Evolutionary conservation across 2,329 filamentous ascomycete species (phyloP).

Genomic region (Xylariaceae sp.): DNA sequence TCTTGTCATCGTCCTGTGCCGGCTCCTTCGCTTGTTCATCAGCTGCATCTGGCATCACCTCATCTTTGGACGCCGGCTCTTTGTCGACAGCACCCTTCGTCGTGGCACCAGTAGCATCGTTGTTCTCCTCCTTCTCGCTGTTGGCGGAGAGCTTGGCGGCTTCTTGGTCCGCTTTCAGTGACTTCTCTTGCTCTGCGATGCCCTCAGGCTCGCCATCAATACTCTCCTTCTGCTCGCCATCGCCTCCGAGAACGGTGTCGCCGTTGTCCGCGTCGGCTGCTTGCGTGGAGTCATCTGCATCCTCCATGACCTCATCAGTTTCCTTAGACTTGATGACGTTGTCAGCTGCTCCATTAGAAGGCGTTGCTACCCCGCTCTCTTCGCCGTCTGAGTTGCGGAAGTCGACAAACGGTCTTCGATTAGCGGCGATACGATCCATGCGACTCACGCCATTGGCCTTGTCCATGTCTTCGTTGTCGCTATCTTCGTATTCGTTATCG

Average conservation of each 20-base stretch:
- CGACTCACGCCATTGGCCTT: slow-evolving; percentile 63
- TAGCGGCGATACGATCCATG: slow-evolving; percentile 49
- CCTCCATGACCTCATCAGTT: slow-evolving; percentile 42
- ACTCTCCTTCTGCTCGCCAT: slow-evolving; percentile 21
- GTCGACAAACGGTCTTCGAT: slow-evolving; percentile 51
- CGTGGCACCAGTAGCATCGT: slow-evolving; percentile 13
- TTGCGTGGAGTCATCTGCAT: slow-evolving; percentile 20
- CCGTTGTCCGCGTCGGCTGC: slow-evolving; percentile 28
- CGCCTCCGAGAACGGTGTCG: slow-evolving; percentile 29
- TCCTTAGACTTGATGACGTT: slow-evolving; percentile 36
- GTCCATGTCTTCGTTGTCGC: slow-evolving; percentile 82
- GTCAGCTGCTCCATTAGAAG: slow-evolving; percentile 35
- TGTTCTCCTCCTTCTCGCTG: slow-evolving; percentile 19
- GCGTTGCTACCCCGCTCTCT: slow-evolving; percentile 36
- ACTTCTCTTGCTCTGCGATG: slow-evolving; percentile 24
- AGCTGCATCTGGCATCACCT: slow-evolving; percentile 26
- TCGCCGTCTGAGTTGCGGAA: slow-evolving; percentile 49
- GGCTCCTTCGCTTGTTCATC: slow-evolving; percentile 15
- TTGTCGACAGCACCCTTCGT: slow-evolving; percentile 12
- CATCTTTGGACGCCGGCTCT: slow-evolving; percentile 22
- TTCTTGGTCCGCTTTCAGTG: slow-evolving; percentile 20
- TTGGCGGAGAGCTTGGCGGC: slow-evolving; percentile 33
- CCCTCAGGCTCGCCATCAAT: slow-evolving; percentile 18
- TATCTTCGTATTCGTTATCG: slow-evolving; percentile 80
- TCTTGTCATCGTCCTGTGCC: slow-evolving; percentile 21